These are phyloP conservation scores for Comarum palustre DNA, from an alignment of 306 rosid genomes.

Conservation along the genomic window DNA sequence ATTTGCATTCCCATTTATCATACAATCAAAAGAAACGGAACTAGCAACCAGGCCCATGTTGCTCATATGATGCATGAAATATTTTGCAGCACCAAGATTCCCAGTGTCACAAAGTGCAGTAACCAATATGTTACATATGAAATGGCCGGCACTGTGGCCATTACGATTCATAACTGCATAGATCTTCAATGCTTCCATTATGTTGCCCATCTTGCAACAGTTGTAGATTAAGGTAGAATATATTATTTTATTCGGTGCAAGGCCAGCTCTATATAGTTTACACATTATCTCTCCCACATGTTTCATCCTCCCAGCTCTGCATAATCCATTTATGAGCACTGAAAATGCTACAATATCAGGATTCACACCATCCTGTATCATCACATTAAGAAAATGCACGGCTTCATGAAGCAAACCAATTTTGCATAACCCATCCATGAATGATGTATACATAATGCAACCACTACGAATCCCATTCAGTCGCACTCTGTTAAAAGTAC, in stretches of 20 bases:
- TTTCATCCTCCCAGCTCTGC: slow-evolving; percentile 51
- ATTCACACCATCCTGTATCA: slow-evolving; percentile 38
- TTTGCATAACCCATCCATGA: slow-evolving; percentile 72
- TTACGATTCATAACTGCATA: slow-evolving; percentile 56
- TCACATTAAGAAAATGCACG: slow-evolving; percentile 42
- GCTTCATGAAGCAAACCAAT: slow-evolving; percentile 63
- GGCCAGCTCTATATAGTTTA: slow-evolving; percentile 55
- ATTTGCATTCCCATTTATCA: slow-evolving; percentile 57
- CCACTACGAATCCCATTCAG: slow-evolving; percentile 35
- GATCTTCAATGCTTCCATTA: slow-evolving; percentile 48
- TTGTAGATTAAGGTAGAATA: slow-evolving; percentile 64
- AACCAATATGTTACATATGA: slow-evolving; percentile 57
- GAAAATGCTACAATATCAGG: slow-evolving; percentile 68
- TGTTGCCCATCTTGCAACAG: slow-evolving; percentile 58
- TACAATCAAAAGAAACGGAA: slow-evolving; percentile 52
- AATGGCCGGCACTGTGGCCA: slow-evolving; percentile 45
- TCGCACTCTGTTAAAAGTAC: slow-evolving; percentile 53
- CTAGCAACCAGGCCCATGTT: slow-evolving; percentile 52
- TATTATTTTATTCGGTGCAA: slow-evolving; percentile 48
- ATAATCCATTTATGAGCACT: slow-evolving; percentile 69
- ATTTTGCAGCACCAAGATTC: slow-evolving; percentile 54
- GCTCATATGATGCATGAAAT: slow-evolving; percentile 64
- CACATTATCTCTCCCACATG: slow-evolving; percentile 61
- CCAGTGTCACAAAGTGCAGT: slow-evolving; percentile 51
- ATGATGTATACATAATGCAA: slow-evolving; percentile 45